phyloP scores from a whole-genome alignment of 306 rosid genomes.

The Dryas drummondii region DNA sequence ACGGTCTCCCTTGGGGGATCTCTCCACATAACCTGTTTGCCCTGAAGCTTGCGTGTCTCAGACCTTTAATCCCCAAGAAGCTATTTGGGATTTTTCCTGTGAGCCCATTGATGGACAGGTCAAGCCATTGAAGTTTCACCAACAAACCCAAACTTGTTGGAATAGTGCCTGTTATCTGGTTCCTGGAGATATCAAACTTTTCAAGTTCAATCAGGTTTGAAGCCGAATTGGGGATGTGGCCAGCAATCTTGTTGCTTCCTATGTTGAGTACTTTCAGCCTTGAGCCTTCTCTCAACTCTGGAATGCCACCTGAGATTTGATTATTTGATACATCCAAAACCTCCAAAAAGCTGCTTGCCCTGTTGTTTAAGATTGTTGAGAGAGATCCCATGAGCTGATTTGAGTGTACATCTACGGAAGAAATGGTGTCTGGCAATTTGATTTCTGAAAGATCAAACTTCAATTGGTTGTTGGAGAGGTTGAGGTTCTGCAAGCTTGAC shows the following conservation, averaged over 20 bases:
- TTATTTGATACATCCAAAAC: slow-evolving; percentile 73
- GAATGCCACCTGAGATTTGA: slow-evolving; percentile 66
- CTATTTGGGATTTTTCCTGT: slow-evolving; percentile 73
- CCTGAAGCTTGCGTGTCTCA: slow-evolving; percentile 81
- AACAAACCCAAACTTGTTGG: slow-evolving; percentile 63
- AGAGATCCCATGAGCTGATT: slow-evolving; percentile 70
- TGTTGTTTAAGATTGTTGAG: slow-evolving; percentile 51
- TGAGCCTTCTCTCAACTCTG: slow-evolving; percentile 58
- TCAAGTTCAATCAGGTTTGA: slow-evolving; percentile 62
- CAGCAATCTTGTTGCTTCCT: slow-evolving; percentile 67
- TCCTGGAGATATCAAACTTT: slow-evolving; percentile 80
- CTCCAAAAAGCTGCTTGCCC: slow-evolving; percentile 66
- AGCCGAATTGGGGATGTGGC: slow-evolving; percentile 65
- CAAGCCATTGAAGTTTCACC: slow-evolving; percentile 80
- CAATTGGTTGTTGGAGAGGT: slow-evolving; percentile 81
- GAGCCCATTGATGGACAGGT: slow-evolving; percentile 74
- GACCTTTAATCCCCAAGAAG: slow-evolving; percentile 58
- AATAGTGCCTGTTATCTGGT: slow-evolving; percentile 64
- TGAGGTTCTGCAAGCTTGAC: slow-evolving; percentile 68
- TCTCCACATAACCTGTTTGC: slow-evolving; percentile 89
- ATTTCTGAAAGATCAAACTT: slow-evolving; percentile 59
- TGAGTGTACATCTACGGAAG: slow-evolving; percentile 65
- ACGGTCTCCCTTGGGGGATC: slow-evolving; percentile 88
- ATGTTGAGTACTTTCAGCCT: slow-evolving; percentile 62
- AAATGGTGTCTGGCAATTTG: slow-evolving; percentile 48